These are phyloP conservation scores for Vachellia pachyceras DNA, from an alignment of 306 rosid genomes.

Conservation along the genomic window DNA sequence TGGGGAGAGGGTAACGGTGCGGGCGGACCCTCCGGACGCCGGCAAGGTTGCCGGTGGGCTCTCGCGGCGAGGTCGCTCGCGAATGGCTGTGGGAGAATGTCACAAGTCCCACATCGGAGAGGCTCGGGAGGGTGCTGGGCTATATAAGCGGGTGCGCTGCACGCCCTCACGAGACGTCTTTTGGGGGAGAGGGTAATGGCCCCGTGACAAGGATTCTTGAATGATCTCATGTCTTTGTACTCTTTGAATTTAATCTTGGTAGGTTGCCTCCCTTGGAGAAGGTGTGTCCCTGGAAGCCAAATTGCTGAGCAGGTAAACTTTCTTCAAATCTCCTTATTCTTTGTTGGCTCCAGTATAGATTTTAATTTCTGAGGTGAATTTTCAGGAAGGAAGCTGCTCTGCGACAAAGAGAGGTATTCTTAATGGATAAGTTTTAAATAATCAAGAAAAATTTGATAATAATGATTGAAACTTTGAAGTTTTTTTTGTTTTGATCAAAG, in stretches of 20 bases:
- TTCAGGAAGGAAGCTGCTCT: slow-evolving; percentile 95
- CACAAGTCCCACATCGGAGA: too few relatives aligned
- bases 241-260: slow-evolving; percentile 42
- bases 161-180: too few relatives aligned
- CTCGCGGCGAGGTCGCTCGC: too few relatives aligned
- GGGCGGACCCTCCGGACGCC: too few relatives aligned
- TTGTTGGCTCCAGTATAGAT: slow-evolving; percentile 13
- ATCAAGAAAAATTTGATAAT: slow-evolving; percentile 22
- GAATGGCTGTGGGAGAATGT: too few relatives aligned
- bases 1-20: too few relatives aligned
- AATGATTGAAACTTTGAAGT: neutral
- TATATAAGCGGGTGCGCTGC: too few relatives aligned
- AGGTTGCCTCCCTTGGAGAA: slow-evolving; percentile 97
- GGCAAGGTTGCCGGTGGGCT: too few relatives aligned
- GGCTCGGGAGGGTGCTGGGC: too few relatives aligned
- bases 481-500: slow-evolving; percentile 33
- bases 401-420: slow-evolving; percentile 93
- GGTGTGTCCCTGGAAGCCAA: slow-evolving; percentile 97
- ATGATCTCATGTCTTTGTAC: slow-evolving; percentile 31
- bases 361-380: slow-evolving; percentile 47
- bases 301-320: slow-evolving; percentile 77
- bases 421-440: slow-evolving; percentile 18
- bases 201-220: too few relatives aligned
- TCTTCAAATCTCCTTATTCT: slow-evolving; percentile 28
- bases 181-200: too few relatives aligned